These are phyloP conservation scores for Pseudonitzschia delicatissima DNA, from an alignment of 108 stramenopile genomes.

Conservation along the genomic window DNA sequence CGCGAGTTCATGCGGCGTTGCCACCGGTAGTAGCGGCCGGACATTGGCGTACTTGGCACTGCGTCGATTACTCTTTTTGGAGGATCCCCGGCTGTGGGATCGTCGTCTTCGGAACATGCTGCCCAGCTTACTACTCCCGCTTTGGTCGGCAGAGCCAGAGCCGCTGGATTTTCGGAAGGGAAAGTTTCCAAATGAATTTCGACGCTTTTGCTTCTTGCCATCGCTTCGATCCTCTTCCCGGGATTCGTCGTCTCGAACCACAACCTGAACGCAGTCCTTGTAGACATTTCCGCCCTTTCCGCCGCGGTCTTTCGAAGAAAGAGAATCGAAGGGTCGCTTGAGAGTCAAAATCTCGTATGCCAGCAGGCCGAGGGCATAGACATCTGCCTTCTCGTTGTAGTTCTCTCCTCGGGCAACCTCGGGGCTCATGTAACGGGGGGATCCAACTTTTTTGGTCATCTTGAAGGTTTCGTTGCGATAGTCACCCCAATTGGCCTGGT, in stretches of 20 bases:
- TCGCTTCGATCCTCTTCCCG: background rate
- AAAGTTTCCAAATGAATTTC: no score
- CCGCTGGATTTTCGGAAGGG: no score
- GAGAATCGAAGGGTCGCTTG: background rate
- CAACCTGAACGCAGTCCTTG: conserved; percentile 1
- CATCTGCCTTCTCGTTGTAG: conserved; percentile 70
- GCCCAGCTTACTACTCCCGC: no score
- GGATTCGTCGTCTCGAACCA: background rate
- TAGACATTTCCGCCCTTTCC: background rate
- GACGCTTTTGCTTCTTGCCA: no score
- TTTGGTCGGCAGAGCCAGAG: no score
- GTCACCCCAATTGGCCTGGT: background rate
- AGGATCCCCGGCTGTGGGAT: no score
- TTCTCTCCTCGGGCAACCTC: conserved; percentile 59
- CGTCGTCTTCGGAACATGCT: no score
- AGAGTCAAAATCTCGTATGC: conserved; percentile 34
- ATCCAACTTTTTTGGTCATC: conserved; percentile 41
- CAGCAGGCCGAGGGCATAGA: conserved; percentile 47
- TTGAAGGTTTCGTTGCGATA: conserved; percentile 10
- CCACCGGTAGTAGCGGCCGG: background rate
- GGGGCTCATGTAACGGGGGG: conserved; percentile 72
- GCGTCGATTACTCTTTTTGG: no score
- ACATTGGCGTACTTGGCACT: background rate
- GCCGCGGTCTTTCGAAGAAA: background rate
- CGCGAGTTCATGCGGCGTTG: background rate